A percentile compares a stretch with the other conserved stretches of the same genome.
Conservation (phyloP, 768 basidiomycete genomes). For the Naganishia kalamii region DNA sequence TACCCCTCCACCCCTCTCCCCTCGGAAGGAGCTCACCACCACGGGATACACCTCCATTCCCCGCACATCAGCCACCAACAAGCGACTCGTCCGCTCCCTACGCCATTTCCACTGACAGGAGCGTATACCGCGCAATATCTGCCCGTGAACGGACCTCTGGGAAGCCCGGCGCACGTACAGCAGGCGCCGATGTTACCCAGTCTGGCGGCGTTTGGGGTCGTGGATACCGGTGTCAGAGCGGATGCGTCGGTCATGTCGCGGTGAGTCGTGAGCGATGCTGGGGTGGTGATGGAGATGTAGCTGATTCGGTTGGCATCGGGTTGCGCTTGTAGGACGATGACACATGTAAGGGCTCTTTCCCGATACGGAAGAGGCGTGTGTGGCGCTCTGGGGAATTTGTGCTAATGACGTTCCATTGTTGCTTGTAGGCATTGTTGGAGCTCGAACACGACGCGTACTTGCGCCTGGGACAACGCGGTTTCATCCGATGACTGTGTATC, state of each 20-base stretch:
- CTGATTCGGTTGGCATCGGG: not conserved
- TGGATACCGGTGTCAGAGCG: not conserved
- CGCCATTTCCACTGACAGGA: not conserved
- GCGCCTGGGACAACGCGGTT: not conserved
- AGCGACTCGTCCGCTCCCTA: not conserved
- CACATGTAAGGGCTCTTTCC: not conserved
- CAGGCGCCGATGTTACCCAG: not conserved
- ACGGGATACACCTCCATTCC: conserved; percentile 3
- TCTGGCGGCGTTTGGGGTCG: not conserved
- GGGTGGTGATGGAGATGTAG: not conserved
- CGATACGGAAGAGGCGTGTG: no score
- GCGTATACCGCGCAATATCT: not conserved
- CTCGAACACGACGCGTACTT: conserved; percentile 4
- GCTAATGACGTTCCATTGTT: no score
- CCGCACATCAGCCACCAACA: not conserved
- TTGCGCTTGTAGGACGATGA: conserved; percentile 7
- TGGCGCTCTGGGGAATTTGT: no score
- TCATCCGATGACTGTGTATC: not conserved
- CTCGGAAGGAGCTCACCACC: not conserved
- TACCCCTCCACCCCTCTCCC: not conserved
- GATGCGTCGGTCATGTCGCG: not conserved
- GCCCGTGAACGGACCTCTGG: not conserved
- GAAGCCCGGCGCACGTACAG: not conserved
- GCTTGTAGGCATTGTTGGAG: not conserved
- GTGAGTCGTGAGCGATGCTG: not conserved